These are phyloP conservation scores for Vigna trinervia DNA, from an alignment of 306 rosid genomes.

Conservation along the genomic window DNA sequence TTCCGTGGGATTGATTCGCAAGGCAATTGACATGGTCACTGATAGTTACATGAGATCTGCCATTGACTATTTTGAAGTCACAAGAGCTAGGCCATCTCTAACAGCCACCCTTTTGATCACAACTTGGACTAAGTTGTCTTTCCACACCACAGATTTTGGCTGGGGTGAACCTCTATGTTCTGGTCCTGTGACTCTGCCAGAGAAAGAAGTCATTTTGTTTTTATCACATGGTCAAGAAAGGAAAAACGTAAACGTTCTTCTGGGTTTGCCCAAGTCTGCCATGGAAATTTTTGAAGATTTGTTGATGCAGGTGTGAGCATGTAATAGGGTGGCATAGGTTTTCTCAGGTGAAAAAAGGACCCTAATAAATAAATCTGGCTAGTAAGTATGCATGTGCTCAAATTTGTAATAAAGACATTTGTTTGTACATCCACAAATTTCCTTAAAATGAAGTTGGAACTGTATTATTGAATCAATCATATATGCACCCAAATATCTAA, in stretches of 20 bases:
- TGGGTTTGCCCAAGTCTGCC: conserved; percentile 86
- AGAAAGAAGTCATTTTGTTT: conserved; percentile 71
- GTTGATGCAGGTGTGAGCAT: conserved; percentile 51
- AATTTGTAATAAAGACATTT: conserved; percentile 19
- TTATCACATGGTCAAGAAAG: conserved; percentile 63
- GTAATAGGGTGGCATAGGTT: background rate
- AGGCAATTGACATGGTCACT: conserved; percentile 65
- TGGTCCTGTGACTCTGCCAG: conserved; percentile 78
- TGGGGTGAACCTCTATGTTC: conserved; percentile 84
- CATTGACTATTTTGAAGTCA: conserved; percentile 77
- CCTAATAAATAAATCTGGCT: background rate
- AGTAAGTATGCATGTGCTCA: background rate
- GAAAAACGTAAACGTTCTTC: conserved; percentile 66
- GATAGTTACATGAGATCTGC: conserved; percentile 80
- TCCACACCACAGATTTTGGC: conserved; percentile 76
- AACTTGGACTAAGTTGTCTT: conserved; percentile 76
- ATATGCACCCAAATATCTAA: too few relatives aligned
- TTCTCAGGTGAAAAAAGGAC: background rate
- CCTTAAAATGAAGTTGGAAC: too few relatives aligned
- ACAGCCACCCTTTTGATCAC: conserved; percentile 74
- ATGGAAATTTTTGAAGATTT: conserved; percentile 66
- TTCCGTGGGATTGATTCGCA: conserved; percentile 56
- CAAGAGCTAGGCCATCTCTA: conserved; percentile 77
- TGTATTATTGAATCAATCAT: too few relatives aligned
- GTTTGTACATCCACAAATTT: background rate